Evolutionary conservation across 2,329 filamentous ascomycete species (phyloP).

Genomic region (Drechslerella stenobrocha): DNA sequence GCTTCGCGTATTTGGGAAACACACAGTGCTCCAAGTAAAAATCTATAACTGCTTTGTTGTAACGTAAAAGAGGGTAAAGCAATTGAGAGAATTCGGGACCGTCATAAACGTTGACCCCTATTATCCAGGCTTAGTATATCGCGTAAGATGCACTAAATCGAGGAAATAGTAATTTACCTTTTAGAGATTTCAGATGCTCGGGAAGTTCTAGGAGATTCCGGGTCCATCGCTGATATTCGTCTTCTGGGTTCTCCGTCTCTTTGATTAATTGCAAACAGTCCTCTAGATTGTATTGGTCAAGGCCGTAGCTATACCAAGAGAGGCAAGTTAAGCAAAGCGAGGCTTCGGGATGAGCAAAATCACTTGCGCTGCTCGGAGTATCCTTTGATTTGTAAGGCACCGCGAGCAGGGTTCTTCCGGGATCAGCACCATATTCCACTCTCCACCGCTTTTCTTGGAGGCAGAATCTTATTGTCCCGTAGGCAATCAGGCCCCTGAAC

Average conservation of each 20-base stretch:
- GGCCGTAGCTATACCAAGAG: conserved; percentile 63
- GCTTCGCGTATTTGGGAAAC: conserved; percentile 66
- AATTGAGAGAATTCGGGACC: conserved; percentile 57
- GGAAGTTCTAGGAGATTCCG: conserved; percentile 55
- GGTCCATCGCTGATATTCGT: conserved; percentile 62
- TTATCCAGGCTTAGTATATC: not conserved
- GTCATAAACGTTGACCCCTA: conserved; percentile 66
- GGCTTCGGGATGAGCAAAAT: conserved; percentile 67
- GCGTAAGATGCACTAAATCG: not conserved
- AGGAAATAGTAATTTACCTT: conserved; percentile 16
- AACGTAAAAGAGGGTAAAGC: conserved; percentile 62
- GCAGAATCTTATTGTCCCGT: conserved; percentile 62
- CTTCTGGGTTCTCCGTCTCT: conserved; percentile 60
- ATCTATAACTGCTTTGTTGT: conserved; percentile 63
- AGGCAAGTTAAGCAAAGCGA: conserved; percentile 63
- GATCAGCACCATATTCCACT: conserved; percentile 67
- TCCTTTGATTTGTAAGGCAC: conserved; percentile 67
- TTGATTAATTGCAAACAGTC: conserved; percentile 59
- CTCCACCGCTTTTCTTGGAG: conserved; percentile 66
- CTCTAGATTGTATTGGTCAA: conserved; percentile 61
- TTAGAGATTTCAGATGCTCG: conserved; percentile 56
- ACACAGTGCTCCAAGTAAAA: conserved; percentile 66
- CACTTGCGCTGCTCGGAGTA: conserved; percentile 61
- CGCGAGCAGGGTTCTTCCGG: conserved; percentile 58
- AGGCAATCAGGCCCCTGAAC: conserved; percentile 63